These are phyloP conservation scores for Populus nigra DNA, from an alignment of 345 rosid species.

Conservation along the genomic window DNA sequence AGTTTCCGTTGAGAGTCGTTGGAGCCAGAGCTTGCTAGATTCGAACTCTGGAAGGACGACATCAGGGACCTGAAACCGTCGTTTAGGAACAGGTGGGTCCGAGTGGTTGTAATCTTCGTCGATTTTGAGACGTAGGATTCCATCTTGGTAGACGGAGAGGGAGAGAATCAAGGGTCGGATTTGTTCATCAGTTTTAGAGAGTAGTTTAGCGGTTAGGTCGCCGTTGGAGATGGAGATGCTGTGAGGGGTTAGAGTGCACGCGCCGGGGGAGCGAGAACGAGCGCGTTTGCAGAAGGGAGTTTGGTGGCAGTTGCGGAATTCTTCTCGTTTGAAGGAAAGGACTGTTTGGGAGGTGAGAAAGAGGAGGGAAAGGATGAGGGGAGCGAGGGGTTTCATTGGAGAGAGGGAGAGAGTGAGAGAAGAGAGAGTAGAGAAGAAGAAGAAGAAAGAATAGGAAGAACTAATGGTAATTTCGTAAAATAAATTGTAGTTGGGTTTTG, in stretches of 20 bases:
- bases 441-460: not conserved
- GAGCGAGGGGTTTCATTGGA: slow-evolving; percentile 8
- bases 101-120: slow-evolving; percentile 70
- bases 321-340: slow-evolving; percentile 88
- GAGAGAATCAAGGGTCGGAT: slow-evolving; percentile 60
- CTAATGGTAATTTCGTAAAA: no score
- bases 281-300: slow-evolving; percentile 97
- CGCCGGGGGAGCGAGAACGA: slow-evolving; percentile 69
- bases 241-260: slow-evolving; percentile 46
- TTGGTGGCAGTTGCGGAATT: slow-evolving; percentile 86
- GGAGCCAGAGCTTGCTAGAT: slow-evolving; percentile 67
- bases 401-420: not conserved
- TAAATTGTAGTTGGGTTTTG: no score
- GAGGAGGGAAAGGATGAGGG: slow-evolving; percentile 38
- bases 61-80: slow-evolving; percentile 82
- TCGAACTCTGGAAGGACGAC: slow-evolving; percentile 66
- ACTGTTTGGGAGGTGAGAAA: slow-evolving; percentile 40
- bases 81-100: slow-evolving; percentile 49
- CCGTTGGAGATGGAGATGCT: slow-evolving; percentile 68
- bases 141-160: slow-evolving; percentile 64
- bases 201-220: slow-evolving; percentile 71
- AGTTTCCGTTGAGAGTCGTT: slow-evolving; percentile 47
- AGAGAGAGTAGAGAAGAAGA: not conserved
- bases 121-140: slow-evolving; percentile 68
- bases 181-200: slow-evolving; percentile 37